Base-by-base conservation (phyloP, 73 alveolate species). In the Paramecium octaurelia region DNA sequence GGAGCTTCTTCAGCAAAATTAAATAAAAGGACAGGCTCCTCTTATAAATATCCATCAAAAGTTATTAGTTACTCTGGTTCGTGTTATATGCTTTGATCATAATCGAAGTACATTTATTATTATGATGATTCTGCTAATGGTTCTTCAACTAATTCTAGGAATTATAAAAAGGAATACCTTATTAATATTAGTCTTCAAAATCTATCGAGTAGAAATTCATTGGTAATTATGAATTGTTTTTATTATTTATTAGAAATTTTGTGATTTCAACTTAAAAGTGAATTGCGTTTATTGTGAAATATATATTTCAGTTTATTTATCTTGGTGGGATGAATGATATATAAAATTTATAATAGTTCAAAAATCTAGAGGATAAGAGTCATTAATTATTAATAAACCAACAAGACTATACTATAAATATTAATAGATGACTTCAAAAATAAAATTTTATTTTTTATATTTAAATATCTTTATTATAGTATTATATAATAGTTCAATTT, bases 1-100 rank as follows among this genome's bases (percentile, higher is more conserved):
- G 88, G 88, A 4, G 69, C 88, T 42, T 75, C 88, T 35, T 75
- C 88, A 21, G 46, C 88, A 42, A 38, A 75, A 42, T 75, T 75
- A 42, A 75, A 75, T 23, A 38, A 35, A 34, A 75, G 38, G 36
- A 75, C 60, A 16, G 88, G 88, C 27, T 75, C 88, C 27, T 75
- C 88, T 38, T 75, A 42, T 75, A 75, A 21, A 20, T 75, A 75
- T 14, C 88, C 88, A 38, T 75, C 88, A 75, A 75, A 75, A 38
- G 88, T 75, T 3, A 31, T 42, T 14, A 75, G 88, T 75, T 75
- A 23, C 29, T 75, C 88, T 64, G 84, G 48, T 27, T 12, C 23
- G 31, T 31, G 20, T 64, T 27, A 6, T 10, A 34, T 9, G 27
- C 84, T 64, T 64, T 64, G 84, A 34, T 64, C 84, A n/a, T 31